Evolutionary conservation across 1,284 basidiomycete species (phyloP), one percentile per base, ranked within the genome.

Genomic region (Fistulinella cinereoalba): DNA sequence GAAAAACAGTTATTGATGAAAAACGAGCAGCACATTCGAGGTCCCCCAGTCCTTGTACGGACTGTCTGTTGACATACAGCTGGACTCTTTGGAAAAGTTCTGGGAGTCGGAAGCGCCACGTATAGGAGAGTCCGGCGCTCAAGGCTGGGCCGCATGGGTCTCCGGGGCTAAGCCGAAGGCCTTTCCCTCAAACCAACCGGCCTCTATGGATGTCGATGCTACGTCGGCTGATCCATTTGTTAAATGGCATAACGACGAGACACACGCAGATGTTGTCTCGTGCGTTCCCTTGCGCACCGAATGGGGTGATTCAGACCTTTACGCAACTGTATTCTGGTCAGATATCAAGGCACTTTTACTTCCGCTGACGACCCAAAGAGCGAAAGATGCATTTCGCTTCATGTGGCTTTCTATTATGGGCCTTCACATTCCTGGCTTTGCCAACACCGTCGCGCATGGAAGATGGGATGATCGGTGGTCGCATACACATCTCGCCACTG

Each of bases 331-430:
- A 19, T 70, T 97, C 13, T 92, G 94, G 64, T 73, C 79, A 37
- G 94, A 97, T 61, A 76, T 97, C 47, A 77, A 78, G 11, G 67
- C 81, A 3, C 72, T 93, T 39, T 74, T 97, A 18, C 69, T 91
- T 44, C 61, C 77, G 25, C 58, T 95, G 25, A 70, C 70, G 10
- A 74, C 77, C 4, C 56, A 65, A 3, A 68, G 68, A 31, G 80
- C 81, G 0, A 81, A 81, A 58, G 62, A 79, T 19, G 75, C 80
- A 27, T 83, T 94, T 55, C 79, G 89, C 13, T 70, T 87, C 49
- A 77, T 84, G 7, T 92, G 88, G 79, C 72, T 97, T 28, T 81
- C 83, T 15, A 79, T 88, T 57, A 67, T 89, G 21, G 92, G 91
- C 11, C 73, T 96, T 15, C 81, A 83, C 55, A 70, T 88, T 33